Evolutionary conservation across 2,329 filamentous ascomycete species (phyloP), one percentile per base, ranked within the genome.

Genomic region (Septoria linicola): DNA sequence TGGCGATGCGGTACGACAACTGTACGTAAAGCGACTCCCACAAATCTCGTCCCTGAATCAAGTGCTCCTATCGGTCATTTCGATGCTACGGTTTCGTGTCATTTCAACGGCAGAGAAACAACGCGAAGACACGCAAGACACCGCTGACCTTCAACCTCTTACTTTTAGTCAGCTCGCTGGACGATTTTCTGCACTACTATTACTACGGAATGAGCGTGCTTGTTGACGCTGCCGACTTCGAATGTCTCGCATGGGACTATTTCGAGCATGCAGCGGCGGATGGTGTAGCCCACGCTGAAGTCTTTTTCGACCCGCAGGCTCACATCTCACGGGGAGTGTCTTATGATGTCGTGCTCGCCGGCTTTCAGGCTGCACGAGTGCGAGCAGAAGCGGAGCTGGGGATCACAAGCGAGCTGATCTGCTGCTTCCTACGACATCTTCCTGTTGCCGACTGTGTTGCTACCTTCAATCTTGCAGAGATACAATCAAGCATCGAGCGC

Each of bases 241-340:
- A 87, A 66, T 80, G 79, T 46, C 76, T 92, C 8, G 85, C 85
- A 4, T 87, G 81, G 74, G 79, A 80, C 55, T 91, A 91, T 71
- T 86, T 90, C 67, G 64, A 74, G 25, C 80, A 78, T 51, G 87
- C 85, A 2, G 76, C 81, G 25, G 70, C 71, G 1, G 82, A 89
- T 55, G 81, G 88, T 89, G 34, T 47, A 23, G 34, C 35, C 30
- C 43, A 47, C 16, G 43, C 43, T 3, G 43, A 47, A 25, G 43
- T 89, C 58, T 91, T 89, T 72, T 90, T 91, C 71, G 88, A 91
- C 66, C 87, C 87, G 1, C 87, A 91, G 68, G 85, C 84, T 1
- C 88, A 91, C 68, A 78, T 81, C 3, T 72, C 70, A 10, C 78
- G 86, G 14, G 83, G 83, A 4, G 71, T 91, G 3, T 59, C 75